A percentile compares a stretch with the other conserved stretches of the same genome.
phyloP scores from a whole-genome alignment of 768 basidiomycete species.

The Pholiota microspora region DNA sequence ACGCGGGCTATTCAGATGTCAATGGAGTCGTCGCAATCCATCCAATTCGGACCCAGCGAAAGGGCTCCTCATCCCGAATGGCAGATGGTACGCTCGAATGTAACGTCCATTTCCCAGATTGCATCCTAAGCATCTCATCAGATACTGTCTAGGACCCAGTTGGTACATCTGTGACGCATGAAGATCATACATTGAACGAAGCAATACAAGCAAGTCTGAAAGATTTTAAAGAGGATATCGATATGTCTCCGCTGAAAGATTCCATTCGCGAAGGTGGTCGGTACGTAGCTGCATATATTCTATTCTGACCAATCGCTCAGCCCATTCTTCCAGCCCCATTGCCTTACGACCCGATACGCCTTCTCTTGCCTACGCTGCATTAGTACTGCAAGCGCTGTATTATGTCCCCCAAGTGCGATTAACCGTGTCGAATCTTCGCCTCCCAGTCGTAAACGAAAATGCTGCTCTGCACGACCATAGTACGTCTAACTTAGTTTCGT shows the following conservation, averaged over 20 bases:
- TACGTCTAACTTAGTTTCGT: constrained; percentile 10
- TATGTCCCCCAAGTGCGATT: constrained; percentile 70
- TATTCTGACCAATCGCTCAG: not conserved
- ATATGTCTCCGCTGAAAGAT: constrained; percentile 50
- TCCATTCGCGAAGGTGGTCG: constrained; percentile 54
- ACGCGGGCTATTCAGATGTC: constrained; percentile 53
- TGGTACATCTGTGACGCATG: constrained; percentile 38
- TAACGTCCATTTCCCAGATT: constrained; percentile 27
- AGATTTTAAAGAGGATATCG: constrained; percentile 51
- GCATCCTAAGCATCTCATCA: constrained; percentile 11
- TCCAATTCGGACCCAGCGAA: constrained; percentile 55
- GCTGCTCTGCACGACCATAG: constrained; percentile 26
- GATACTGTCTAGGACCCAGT: constrained; percentile 25
- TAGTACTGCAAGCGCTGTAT: constrained; percentile 64
- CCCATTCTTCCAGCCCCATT: constrained; percentile 50
- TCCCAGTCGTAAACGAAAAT: constrained; percentile 26
- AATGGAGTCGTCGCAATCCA: constrained; percentile 35
- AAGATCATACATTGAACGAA: constrained; percentile 63
- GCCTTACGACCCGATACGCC: constrained; percentile 59
- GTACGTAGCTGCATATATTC: constrained; percentile 32
- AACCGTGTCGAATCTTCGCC: constrained; percentile 29
- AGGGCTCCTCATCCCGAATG: constrained; percentile 64
- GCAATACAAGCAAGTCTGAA: constrained; percentile 73
- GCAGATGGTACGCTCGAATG: constrained; percentile 71
- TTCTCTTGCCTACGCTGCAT: constrained; percentile 53